These are phyloP conservation scores for Ganoderma meredithae DNA, from an alignment of 1,284 basidiomycete species.

Conservation along the genomic window DNA sequence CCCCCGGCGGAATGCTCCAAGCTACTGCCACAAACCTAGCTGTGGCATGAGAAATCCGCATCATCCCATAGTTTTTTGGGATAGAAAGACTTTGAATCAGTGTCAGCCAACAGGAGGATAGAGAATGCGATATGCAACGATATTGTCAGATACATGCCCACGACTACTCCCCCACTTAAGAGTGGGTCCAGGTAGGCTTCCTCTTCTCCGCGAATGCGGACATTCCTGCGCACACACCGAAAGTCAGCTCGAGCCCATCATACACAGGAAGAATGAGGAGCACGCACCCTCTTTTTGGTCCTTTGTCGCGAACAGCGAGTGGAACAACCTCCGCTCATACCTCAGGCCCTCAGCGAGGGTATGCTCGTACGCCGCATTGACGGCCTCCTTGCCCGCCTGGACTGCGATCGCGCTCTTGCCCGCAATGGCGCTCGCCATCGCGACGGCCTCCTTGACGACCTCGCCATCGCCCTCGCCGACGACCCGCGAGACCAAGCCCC, in stretches of 20 bases:
- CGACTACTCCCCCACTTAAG: slow-evolving; percentile 40
- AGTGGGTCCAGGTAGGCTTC: slow-evolving; percentile 83
- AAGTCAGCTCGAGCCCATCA: slow-evolving; percentile 6
- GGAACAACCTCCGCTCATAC: slow-evolving; percentile 93
- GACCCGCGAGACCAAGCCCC: slow-evolving; percentile 87
- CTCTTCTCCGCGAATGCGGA: slow-evolving; percentile 97
- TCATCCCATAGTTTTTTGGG: not conserved
- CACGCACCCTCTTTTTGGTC: slow-evolving; percentile 95
- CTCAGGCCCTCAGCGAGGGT: slow-evolving; percentile 85
- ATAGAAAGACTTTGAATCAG: not conserved
- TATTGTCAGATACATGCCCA: not conserved
- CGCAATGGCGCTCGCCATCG: slow-evolving; percentile 83
- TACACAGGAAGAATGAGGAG: slow-evolving; percentile 6
- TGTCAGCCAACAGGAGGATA: not conserved
- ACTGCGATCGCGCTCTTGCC: slow-evolving; percentile 87
- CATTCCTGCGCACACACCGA: slow-evolving; percentile 72
- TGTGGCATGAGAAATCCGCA: not conserved
- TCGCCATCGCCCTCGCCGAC: slow-evolving; percentile 79
- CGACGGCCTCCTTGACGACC: slow-evolving; percentile 91
- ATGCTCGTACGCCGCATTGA: slow-evolving; percentile 92
- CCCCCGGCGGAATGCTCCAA: not conserved
- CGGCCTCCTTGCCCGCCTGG: slow-evolving; percentile 94
- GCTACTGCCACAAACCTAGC: not conserved
- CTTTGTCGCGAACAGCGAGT: slow-evolving; percentile 91
- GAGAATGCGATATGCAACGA: not conserved